phyloP scores from a whole-genome alignment of 345 rosid genomes.

The Eucalyptus regnans region DNA sequence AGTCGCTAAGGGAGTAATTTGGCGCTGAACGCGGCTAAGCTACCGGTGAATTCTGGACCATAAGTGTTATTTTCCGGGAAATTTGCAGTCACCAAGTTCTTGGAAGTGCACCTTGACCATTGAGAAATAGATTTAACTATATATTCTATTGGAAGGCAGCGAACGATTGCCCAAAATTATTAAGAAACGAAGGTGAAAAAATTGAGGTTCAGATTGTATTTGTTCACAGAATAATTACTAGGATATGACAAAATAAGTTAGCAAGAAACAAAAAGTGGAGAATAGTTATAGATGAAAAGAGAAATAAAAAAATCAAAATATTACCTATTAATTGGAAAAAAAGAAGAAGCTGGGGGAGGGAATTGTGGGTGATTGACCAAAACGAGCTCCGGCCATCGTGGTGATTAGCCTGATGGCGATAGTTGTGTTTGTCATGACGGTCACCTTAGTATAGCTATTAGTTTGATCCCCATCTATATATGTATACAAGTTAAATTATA shows the following conservation, averaged over 20 bases:
- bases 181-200: background rate
- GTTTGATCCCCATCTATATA: background rate
- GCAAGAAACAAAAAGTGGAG: background rate
- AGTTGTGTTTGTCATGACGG: background rate
- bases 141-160: background rate
- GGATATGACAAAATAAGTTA: background rate
- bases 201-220: background rate
- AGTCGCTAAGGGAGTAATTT: background rate
- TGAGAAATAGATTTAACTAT: background rate
- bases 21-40: background rate
- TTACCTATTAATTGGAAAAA: too few species aligned
- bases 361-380: background rate
- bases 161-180: background rate
- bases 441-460: background rate
- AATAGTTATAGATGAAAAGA: background rate
- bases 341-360: background rate
- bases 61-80: background rate
- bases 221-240: background rate
- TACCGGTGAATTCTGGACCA: background rate
- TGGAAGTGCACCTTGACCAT: background rate
- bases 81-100: background rate
- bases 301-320: too few species aligned
- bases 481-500: background rate
- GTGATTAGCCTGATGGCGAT: background rate
- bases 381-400: background rate